A percentile compares a stretch with the other conserved stretches of the same genome.
Evolutionary conservation across 2,329 filamentous ascomycete species (phyloP).

Genomic region (Penicillium aurantiogriseum): DNA sequence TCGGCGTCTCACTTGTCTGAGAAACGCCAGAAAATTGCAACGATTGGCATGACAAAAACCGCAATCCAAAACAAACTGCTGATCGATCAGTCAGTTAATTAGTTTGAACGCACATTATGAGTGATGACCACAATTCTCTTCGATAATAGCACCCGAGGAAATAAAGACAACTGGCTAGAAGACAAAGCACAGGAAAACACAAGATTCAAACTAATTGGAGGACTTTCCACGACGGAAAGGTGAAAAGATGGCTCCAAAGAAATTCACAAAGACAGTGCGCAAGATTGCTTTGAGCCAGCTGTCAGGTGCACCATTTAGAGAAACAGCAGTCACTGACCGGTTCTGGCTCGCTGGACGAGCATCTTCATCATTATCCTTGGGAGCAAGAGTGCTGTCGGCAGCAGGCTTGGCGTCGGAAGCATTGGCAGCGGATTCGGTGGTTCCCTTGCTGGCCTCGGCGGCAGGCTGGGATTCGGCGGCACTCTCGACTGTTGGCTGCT

Average conservation of each 20-base stretch:
- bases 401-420: slow-evolving; percentile 6
- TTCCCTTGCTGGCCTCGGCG: slow-evolving; percentile 14
- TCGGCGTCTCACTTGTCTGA: too few species aligned
- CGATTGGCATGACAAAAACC: slow-evolving; percentile 27
- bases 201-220: slow-evolving; percentile 16
- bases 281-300: slow-evolving; percentile 44
- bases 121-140: not conserved
- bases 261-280: slow-evolving; percentile 41
- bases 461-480: slow-evolving; percentile 14
- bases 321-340: slow-evolving; percentile 41
- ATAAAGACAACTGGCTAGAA: slow-evolving; percentile 4
- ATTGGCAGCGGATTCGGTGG: slow-evolving; percentile 7
- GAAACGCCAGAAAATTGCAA: slow-evolving; percentile 27
- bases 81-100: slow-evolving; percentile 13
- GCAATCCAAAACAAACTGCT: slow-evolving; percentile 34
- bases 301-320: slow-evolving; percentile 38
- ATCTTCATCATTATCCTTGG: slow-evolving; percentile 28
- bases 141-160: slow-evolving; percentile 15
- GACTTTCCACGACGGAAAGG: slow-evolving; percentile 38
- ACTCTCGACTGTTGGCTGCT: slow-evolving; percentile 63
- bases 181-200: not conserved
- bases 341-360: slow-evolving; percentile 37
- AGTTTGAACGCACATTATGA: not conserved
- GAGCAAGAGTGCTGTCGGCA: slow-evolving; percentile 8
- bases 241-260: slow-evolving; percentile 42